These are phyloP conservation scores for Colletotrichum salicis DNA, from an alignment of 2,329 filamentous ascomycete genomes.

Conservation along the genomic window DNA sequence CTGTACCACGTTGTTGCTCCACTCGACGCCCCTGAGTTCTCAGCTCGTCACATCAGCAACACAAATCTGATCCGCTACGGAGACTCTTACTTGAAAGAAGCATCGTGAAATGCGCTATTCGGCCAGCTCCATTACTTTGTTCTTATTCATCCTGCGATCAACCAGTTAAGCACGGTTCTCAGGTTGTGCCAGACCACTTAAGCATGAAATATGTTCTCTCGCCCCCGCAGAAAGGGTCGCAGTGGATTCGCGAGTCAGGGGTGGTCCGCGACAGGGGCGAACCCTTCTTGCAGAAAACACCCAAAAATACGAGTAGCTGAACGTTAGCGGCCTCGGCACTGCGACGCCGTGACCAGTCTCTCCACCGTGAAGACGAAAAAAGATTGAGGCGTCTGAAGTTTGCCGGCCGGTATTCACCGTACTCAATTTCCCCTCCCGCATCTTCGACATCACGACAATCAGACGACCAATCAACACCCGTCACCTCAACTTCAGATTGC, in stretches of 20 bases:
- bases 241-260: conserved; percentile 15
- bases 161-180: neutral
- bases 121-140: neutral
- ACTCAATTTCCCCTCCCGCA: neutral
- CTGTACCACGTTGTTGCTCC: neutral
- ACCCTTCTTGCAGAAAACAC: conserved; percentile 8
- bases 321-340: conserved; percentile 19
- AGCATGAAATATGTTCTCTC: neutral
- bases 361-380: conserved; percentile 12
- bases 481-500: neutral
- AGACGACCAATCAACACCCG: neutral
- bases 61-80: neutral
- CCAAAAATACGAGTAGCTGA: conserved; percentile 16
- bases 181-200: neutral
- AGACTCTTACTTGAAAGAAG: neutral
- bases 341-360: neutral
- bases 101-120: neutral
- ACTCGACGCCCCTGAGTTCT: neutral
- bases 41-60: neutral
- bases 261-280: conserved; percentile 2
- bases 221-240: conserved; percentile 8
- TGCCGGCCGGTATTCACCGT: neutral
- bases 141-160: neutral
- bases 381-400: neutral
- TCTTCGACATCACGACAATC: neutral